phyloP scores from a whole-genome alignment of 2,329 filamentous ascomycete genomes.

The Tolypocladium ovalisporum region DNA sequence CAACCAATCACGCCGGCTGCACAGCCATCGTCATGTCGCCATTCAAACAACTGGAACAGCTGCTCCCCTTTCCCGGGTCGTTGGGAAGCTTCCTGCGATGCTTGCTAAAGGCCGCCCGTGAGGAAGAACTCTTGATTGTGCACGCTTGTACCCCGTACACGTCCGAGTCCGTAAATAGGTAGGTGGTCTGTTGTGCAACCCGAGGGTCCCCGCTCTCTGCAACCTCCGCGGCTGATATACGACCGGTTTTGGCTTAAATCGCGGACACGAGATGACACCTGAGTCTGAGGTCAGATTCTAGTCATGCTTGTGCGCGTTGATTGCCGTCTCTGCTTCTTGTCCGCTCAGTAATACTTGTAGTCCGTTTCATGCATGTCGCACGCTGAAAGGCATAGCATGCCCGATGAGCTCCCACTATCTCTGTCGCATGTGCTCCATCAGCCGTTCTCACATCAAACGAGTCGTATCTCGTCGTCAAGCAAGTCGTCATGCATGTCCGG shows the following conservation, averaged over 20 bases:
- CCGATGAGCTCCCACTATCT: neutral
- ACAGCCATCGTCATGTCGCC: neutral
- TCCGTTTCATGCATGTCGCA: constrained; percentile 1
- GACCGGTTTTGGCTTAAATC: neutral
- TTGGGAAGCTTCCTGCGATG: neutral
- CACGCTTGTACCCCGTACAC: neutral
- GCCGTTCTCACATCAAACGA: neutral
- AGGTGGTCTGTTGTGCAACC: neutral
- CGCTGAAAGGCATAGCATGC: neutral
- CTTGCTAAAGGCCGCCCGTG: neutral
- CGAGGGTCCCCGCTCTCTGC: neutral
- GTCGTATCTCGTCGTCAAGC: neutral
- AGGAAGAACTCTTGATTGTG: neutral
- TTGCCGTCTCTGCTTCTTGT: neutral
- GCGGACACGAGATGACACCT: neutral
- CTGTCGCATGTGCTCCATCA: neutral
- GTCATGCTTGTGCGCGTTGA: neutral
- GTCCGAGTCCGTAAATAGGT: neutral
- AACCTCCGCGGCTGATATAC: neutral
- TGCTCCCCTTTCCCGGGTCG: neutral
- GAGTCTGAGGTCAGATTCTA: neutral
- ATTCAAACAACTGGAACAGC: neutral
- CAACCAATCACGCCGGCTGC: neutral
- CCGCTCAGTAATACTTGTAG: neutral
- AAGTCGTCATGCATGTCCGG: neutral